Evolutionary conservation across 257 asterid genomes (phyloP).

Genomic region (Rubia yunnanensis): DNA sequence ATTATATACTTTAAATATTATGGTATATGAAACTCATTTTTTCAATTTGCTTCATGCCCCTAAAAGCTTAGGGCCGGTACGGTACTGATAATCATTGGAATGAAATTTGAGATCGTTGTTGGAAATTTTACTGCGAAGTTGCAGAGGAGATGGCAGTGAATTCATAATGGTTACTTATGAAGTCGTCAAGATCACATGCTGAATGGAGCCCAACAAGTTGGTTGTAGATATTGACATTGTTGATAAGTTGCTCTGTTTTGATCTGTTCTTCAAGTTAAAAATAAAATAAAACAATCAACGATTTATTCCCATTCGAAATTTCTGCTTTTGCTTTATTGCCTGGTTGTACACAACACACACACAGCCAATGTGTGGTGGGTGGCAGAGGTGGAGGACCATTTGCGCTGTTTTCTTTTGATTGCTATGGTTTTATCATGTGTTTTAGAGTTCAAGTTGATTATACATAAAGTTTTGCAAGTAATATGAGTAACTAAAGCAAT

Average conservation of each 20-base stretch:
- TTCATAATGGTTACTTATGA: conserved; percentile 43
- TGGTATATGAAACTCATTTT: too few species aligned
- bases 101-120: too few species aligned
- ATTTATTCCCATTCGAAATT: not conserved
- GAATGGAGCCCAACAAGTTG: conserved; percentile 48
- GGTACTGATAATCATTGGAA: too few species aligned
- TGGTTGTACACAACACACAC: not conserved
- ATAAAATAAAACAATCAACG: conserved; percentile 7
- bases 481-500: too few species aligned
- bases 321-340: not conserved
- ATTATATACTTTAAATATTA: too few species aligned
- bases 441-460: too few species aligned
- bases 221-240: conserved; percentile 21
- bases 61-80: too few species aligned
- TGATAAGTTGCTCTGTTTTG: not conserved
- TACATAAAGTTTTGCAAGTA: too few species aligned
- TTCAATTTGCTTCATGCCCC: too few species aligned
- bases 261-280: not conserved
- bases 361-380: not conserved
- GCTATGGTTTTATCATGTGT: too few species aligned
- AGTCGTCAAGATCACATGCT: conserved; percentile 36
- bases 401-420: not conserved
- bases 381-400: not conserved
- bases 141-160: conserved; percentile 7
- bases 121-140: not conserved